Conservation (phyloP, 169 alveolate genomes). For the Cryptosporidium ryanae region DNA sequence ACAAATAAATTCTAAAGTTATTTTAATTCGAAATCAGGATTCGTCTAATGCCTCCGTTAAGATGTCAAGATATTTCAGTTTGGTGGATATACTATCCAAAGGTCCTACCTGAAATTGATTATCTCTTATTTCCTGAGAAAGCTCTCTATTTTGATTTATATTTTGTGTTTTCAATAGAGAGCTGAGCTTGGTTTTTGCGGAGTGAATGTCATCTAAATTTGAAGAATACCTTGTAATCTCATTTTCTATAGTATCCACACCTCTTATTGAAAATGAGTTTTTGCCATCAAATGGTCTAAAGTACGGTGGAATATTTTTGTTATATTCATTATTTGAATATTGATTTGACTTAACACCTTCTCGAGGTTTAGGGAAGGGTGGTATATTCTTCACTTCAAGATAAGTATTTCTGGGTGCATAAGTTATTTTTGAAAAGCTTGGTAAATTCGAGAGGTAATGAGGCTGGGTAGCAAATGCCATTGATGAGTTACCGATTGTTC, state of each 20-base stretch:
- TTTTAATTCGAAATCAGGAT: background rate
- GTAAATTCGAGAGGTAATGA: conserved; percentile 69
- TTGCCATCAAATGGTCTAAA: conserved; percentile 52
- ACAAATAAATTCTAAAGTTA: too few species aligned
- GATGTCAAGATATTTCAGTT: conserved; percentile 58
- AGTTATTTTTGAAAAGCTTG: conserved; percentile 65
- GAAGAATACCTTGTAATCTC: background rate
- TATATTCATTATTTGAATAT: background rate
- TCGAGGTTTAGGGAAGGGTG: conserved; percentile 64
- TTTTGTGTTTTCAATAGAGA: conserved; percentile 14
- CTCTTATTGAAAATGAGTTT: background rate
- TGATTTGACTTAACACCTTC: conserved; percentile 22
- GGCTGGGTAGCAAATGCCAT: conserved; percentile 73
- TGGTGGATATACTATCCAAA: conserved; percentile 48
- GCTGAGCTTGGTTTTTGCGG: conserved; percentile 35
- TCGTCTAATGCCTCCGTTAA: conserved; percentile 70
- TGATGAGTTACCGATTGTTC: conserved; percentile 3
- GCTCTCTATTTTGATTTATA: background rate
- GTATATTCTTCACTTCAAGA: conserved; percentile 55
- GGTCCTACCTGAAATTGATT: conserved; percentile 24
- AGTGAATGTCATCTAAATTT: conserved; percentile 3
- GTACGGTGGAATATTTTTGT: conserved; percentile 66
- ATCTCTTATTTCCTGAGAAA: background rate
- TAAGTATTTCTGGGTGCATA: conserved; percentile 72
- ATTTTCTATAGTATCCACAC: background rate